These are phyloP conservation scores for Metarhizium guizhouense DNA, from an alignment of 2,329 filamentous ascomycete species.

Conservation along the genomic window DNA sequence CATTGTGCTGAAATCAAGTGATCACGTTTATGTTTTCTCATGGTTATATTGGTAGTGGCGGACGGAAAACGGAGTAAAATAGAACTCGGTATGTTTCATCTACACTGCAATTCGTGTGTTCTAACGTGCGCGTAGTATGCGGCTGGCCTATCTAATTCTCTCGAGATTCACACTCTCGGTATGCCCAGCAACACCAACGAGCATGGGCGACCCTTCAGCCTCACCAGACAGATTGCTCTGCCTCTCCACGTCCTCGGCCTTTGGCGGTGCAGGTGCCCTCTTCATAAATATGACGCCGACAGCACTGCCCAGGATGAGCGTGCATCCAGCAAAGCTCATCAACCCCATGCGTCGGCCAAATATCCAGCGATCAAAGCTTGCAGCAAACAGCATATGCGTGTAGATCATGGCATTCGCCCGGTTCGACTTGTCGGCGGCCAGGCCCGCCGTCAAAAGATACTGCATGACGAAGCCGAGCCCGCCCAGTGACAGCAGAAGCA, in stretches of 20 bases:
- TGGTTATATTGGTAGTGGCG: too few species aligned
- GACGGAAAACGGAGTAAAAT: too few species aligned
- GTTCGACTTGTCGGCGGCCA: constrained; percentile 61
- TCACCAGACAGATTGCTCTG: constrained; percentile 19
- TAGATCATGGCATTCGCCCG: constrained; percentile 50
- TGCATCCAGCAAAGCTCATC: constrained; percentile 40
- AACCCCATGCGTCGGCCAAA: constrained; percentile 43
- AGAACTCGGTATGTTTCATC: too few species aligned
- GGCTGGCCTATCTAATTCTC: constrained; percentile 3
- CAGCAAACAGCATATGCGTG: constrained; percentile 48
- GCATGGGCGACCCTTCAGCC: constrained; percentile 31
- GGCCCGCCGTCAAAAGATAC: constrained; percentile 70
- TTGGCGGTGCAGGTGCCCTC: constrained; percentile 20
- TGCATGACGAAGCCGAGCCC: constrained; percentile 75
- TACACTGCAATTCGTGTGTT: too few species aligned
- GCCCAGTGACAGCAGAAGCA: constrained; percentile 58
- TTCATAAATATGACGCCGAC: constrained; percentile 40
- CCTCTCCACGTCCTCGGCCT: constrained; percentile 25
- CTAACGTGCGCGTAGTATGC: not conserved
- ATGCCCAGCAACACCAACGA: constrained; percentile 22
- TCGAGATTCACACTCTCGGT: constrained; percentile 11
- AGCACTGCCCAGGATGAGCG: constrained; percentile 43
- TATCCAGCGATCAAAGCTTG: constrained; percentile 40
- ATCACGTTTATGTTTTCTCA: too few species aligned
- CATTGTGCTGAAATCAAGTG: too few species aligned